Evolutionary conservation across 1,139 yeast genomes (phyloP).

Genomic region (Yamadazyma jaroonii): DNA sequence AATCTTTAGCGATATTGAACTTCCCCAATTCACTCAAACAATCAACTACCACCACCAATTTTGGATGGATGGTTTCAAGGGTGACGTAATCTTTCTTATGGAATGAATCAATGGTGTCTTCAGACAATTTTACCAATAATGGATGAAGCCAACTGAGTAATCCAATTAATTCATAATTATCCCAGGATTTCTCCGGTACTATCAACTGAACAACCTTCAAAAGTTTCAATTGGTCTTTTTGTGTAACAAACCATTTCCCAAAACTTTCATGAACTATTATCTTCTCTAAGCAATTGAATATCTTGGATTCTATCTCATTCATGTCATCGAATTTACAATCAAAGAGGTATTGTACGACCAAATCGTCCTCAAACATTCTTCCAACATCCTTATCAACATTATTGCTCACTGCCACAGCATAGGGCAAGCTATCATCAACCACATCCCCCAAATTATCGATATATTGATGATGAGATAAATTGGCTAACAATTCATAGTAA

Average conservation of each 20-base stretch:
- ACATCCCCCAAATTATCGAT: conserved; percentile 5
- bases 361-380: conserved; percentile 7
- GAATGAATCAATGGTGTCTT: conserved; percentile 13
- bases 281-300: not conserved
- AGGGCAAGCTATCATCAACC: conserved; percentile 6
- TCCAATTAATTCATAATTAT: conserved; percentile 46
- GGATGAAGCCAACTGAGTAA: conserved; percentile 56
- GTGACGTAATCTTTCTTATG: conserved; percentile 11
- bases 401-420: conserved; percentile 9
- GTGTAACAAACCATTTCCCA: conserved; percentile 16
- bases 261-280: conserved; percentile 19
- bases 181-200: conserved; percentile 50
- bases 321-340: conserved; percentile 2
- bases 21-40: conserved; percentile 51
- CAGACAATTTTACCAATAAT: conserved; percentile 25
- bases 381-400: conserved; percentile 10
- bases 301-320: not conserved
- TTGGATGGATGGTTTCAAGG: conserved; percentile 18
- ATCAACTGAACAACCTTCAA: conserved; percentile 11
- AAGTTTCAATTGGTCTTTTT: conserved; percentile 1
- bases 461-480: conserved; percentile 13
- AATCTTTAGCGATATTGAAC: conserved; percentile 50
- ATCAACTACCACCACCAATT: conserved; percentile 39
- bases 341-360: not conserved
- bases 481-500: conserved; percentile 23